A percentile compares a stretch with the other conserved stretches of the same genome.
These are phyloP conservation scores for Backusella luteola DNA, from an alignment of 192 early-diverging fungal species.

Conservation along the genomic window DNA sequence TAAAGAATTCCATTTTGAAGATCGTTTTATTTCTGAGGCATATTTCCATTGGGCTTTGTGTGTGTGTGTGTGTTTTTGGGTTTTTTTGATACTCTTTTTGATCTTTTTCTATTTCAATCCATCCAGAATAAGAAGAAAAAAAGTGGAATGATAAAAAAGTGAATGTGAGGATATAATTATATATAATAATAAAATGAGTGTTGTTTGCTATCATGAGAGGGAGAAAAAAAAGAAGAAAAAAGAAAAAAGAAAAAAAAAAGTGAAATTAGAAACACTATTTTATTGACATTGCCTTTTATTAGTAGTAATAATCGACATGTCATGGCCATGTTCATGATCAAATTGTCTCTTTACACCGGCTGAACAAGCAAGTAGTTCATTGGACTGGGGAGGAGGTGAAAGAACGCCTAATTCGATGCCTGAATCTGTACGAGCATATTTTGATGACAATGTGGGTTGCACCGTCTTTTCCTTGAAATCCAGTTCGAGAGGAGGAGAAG, in stretches of 20 bases:
- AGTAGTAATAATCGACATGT: not conserved
- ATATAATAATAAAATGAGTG: not conserved
- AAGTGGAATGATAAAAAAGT: not conserved
- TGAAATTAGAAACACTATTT: not conserved
- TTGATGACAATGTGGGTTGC: not conserved
- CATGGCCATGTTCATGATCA: not conserved
- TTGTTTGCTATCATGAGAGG: not conserved
- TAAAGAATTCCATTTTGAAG: not conserved
- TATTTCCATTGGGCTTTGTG: not conserved
- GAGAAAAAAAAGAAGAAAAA: not conserved
- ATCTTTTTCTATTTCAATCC: not conserved
- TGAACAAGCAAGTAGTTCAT: not conserved
- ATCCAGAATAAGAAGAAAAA: not conserved
- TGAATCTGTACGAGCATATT: not conserved
- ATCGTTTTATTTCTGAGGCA: not conserved
- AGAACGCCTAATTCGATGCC: not conserved
- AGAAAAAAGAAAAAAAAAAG: not conserved
- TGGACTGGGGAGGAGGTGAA: not conserved
- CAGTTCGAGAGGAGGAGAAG: not conserved
- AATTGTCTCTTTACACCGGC: not conserved
- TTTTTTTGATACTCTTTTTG: too few relatives aligned
- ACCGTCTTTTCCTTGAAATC: not conserved
- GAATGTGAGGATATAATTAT: not conserved
- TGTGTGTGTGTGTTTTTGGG: not conserved
- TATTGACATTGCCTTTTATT: slow-evolving; percentile 8